Base-by-base conservation (phyloP, 192 early-diverging fungal genomes). In the Coemansia furcata region DNA sequence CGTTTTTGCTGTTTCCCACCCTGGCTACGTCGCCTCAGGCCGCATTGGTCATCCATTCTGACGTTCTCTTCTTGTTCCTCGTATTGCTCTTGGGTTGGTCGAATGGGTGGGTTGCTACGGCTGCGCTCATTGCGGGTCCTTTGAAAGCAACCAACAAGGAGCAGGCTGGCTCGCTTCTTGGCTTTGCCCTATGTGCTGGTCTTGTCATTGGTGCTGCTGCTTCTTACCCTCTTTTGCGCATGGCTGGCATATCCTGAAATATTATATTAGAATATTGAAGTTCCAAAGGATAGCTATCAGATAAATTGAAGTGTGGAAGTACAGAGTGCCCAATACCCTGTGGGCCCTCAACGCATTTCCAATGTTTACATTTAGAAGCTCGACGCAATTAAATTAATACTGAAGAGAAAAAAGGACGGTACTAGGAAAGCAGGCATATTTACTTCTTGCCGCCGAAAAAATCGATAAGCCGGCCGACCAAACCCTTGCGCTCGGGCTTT, bases 151-250 rank as follows among this genome's bases (percentile, higher is more conserved):
- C 73, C 6, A 74, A 78, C 72, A 85, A 85, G 60, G 89, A 87
- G 64, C 87, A 87, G 60, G 86, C 78, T 11, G 90, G 91, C 8
- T 87, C 85, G n/a, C 72, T 90, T 39, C 76, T 93, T 76, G 86
- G 87, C n/a, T 88, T 90, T 60, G 84, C 84, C n/a, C 66, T 93
- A 68, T 85, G 85, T 10, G 12, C 84, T 35, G 91, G 91, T 11
- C 78, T 93, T 47, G 86, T 88, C 6, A 17, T 87, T 36, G 91
- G 91, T 61, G 87, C 89, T 26, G 26, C 80, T 14, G 76, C 69
- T n/a, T 82, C 80, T 11, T 82, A 82, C 43, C 80, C 80, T 10
- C 57, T 82, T 11, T 68, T 82, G 4, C 65, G 68, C 37, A 5
- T 71, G 35, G 71, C 80, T 12, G 74, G 80, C 7, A 74, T 77